phyloP scores from a whole-genome alignment of 352 stramenopile genomes.

The Sclerospora graminicola region DNA sequence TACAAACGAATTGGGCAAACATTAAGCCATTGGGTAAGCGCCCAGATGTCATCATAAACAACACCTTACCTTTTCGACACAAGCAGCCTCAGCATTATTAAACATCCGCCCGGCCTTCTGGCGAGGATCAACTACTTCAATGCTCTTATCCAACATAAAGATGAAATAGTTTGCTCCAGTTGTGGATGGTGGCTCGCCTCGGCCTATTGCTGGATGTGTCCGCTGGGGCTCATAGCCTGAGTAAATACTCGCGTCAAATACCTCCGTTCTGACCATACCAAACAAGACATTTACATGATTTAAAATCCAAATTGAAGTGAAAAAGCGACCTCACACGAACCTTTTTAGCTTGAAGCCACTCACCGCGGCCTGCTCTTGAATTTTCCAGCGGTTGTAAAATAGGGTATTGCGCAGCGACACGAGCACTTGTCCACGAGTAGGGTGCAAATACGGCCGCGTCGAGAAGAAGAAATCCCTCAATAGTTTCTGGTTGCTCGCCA shows the following conservation, averaged over 20 bases:
- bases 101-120: neutral
- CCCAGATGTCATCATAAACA: neutral
- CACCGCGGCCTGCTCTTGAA: constrained; percentile 48
- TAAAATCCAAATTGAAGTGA: neutral
- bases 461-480: constrained; percentile 72
- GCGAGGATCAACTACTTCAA: constrained; percentile 23
- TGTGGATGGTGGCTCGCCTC: constrained; percentile 62
- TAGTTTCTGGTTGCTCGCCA: constrained; percentile 74
- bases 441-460: constrained; percentile 43
- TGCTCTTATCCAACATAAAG: constrained; percentile 33
- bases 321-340: constrained; percentile 13
- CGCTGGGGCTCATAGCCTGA: constrained; percentile 68
- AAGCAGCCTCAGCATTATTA: neutral
- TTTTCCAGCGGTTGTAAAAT: constrained; percentile 82
- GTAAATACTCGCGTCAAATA: constrained; percentile 56
- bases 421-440: constrained; percentile 49
- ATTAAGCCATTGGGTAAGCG: neutral
- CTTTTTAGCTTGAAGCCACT: constrained; percentile 61
- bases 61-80: constrained; percentile 10
- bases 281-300: neutral
- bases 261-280: constrained; percentile 31
- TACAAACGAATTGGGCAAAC: neutral
- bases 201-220: constrained; percentile 64
- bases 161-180: constrained; percentile 58
- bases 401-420: constrained; percentile 66